Conservation (phyloP, 352 stramenopile species). For the Globisporangium megalacanthum region DNA sequence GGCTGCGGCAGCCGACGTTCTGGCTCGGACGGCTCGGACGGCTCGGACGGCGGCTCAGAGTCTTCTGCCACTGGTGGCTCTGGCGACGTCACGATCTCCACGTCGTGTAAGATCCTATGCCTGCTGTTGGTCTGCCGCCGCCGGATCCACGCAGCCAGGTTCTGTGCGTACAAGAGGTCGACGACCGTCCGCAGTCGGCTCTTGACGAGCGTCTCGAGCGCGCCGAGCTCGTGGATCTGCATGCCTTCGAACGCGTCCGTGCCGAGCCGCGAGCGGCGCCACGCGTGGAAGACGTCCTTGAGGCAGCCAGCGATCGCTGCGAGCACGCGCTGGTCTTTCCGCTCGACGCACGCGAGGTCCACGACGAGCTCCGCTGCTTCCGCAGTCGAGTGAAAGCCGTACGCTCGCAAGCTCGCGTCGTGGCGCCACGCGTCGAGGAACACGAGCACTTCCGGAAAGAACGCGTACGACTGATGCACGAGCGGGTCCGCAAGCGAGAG, state of each 20-base stretch:
- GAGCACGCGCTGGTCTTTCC: constrained; percentile 1
- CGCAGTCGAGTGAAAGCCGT: constrained; percentile 19
- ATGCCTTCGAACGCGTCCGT: constrained; percentile 3
- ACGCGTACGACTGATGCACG: constrained; percentile 54
- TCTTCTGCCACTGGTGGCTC: not conserved
- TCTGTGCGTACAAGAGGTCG: constrained; percentile 9
- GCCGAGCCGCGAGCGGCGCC: constrained; percentile 8
- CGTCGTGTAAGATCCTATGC: not conserved
- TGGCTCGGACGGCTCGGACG: not conserved
- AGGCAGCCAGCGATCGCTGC: constrained; percentile 1
- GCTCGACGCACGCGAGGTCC: not conserved
- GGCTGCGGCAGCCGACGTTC: not conserved
- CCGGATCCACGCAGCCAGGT: constrained; percentile 10
- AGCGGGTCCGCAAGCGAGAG: constrained; percentile 13
- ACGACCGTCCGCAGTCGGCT: constrained; percentile 1
- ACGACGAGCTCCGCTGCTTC: constrained; percentile 6
- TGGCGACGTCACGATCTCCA: not conserved
- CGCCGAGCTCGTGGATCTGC: constrained; percentile 8
- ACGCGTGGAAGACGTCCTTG: constrained; percentile 13
- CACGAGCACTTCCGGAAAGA: constrained; percentile 62
- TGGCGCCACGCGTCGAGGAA: constrained; percentile 56
- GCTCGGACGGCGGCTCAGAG: not conserved
- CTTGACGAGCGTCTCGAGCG: constrained; percentile 10
- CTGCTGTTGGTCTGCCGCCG: not conserved
- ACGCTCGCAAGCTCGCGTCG: constrained; percentile 37